Percentiles rank a stretch among this genome's conserved stretches.
phyloP scores from a whole-genome alignment of 192 early-diverging fungal genomes.

The Backusella morwellensis region DNA sequence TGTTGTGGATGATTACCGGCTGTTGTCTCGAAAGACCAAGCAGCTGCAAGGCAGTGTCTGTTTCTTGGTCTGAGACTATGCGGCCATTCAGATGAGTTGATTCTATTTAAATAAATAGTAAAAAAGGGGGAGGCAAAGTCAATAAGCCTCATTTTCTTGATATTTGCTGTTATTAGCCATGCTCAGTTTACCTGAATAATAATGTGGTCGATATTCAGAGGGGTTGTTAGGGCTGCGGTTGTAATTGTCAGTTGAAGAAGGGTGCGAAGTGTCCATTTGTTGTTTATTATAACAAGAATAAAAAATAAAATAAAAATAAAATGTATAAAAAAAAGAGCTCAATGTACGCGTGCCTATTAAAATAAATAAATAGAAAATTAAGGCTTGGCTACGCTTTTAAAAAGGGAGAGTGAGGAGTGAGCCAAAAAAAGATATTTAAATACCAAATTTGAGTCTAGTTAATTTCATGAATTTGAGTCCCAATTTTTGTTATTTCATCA shows the following conservation, averaged over 20 bases:
- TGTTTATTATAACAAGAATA: background rate
- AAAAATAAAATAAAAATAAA: background rate
- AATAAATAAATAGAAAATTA: too few species aligned
- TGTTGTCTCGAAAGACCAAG: constrained; percentile 9
- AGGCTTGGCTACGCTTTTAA: background rate
- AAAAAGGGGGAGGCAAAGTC: background rate
- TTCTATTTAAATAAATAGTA: background rate
- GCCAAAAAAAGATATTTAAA: background rate
- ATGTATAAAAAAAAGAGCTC: background rate
- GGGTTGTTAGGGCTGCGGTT: background rate
- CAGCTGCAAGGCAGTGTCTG: constrained; percentile 29
- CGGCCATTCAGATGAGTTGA: background rate
- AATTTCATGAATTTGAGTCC: background rate
- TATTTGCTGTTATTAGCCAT: background rate
- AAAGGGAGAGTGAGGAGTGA: background rate
- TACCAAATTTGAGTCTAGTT: background rate
- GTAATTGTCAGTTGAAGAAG: background rate
- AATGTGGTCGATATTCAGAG: background rate
- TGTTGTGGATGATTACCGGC: background rate
- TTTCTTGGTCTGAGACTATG: constrained; percentile 3
- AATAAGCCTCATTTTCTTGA: background rate
- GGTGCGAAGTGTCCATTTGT: background rate
- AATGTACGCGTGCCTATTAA: too few species aligned
- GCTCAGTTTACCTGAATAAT: background rate
- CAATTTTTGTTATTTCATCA: background rate